A percentile compares a stretch with the other conserved stretches of the same genome.
Conservation (phyloP, 331 rosid species). For the Telfairia occidentalis region DNA sequence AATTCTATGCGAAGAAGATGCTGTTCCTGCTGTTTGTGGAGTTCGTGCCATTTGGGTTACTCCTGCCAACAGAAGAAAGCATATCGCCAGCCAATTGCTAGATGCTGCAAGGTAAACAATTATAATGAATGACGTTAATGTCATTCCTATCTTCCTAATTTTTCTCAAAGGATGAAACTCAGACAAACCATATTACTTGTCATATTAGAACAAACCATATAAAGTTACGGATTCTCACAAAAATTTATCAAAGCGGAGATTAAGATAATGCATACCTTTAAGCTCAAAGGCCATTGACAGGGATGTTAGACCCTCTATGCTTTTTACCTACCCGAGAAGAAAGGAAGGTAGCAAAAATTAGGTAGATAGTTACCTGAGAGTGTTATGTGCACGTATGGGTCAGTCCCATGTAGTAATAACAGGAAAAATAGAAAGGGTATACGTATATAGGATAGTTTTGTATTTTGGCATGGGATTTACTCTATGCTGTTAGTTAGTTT, state of each 20-base stretch:
- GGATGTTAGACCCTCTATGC: neutral
- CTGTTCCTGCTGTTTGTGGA: slow-evolving; percentile 48
- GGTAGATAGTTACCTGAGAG: neutral
- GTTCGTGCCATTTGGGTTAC: slow-evolving; percentile 62
- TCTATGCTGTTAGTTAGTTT: neutral
- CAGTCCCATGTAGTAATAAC: neutral
- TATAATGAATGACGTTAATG: neutral
- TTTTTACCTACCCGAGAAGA: neutral
- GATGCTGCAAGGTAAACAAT: slow-evolving; percentile 46
- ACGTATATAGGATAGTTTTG: neutral
- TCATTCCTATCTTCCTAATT: neutral
- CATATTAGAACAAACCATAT: neutral
- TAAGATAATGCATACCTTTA: neutral
- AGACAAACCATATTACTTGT: neutral
- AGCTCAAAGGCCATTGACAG: neutral
- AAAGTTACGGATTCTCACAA: neutral
- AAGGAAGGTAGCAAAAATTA: neutral
- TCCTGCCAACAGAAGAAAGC: slow-evolving; percentile 56
- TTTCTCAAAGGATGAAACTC: neutral
- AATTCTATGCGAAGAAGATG: slow-evolving; percentile 34
- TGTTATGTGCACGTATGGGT: too few relatives aligned
- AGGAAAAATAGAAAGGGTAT: neutral
- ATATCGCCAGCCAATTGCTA: slow-evolving; percentile 43
- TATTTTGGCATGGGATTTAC: neutral
- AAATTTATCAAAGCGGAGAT: neutral